These are phyloP conservation scores for Termitomyces sp. DNA, from an alignment of 768 basidiomycete genomes.

Conservation along the genomic window DNA sequence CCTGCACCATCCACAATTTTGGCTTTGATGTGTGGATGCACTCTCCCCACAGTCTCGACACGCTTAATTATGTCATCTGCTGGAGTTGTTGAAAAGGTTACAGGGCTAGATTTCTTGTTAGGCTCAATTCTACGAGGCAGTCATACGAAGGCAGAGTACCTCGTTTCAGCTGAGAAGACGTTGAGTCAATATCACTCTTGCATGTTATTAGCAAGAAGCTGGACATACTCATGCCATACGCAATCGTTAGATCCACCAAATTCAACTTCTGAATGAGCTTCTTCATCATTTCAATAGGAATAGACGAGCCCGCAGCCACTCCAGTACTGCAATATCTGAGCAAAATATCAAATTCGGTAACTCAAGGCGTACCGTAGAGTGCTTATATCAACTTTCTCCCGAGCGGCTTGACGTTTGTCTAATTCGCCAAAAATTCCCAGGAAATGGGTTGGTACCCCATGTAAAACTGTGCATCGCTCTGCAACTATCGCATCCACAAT, in stretches of 20 bases:
- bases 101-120: slow-evolving; percentile 44
- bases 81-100: slow-evolving; percentile 75
- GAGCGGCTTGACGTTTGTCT: slow-evolving; percentile 40
- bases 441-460: slow-evolving; percentile 86
- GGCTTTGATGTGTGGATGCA: slow-evolving; percentile 73
- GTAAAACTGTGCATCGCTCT: slow-evolving; percentile 72
- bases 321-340: slow-evolving; percentile 45
- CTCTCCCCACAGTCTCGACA: slow-evolving; percentile 75
- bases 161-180: slow-evolving; percentile 59
- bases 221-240: slow-evolving; percentile 82
- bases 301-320: slow-evolving; percentile 73
- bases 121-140: background rate
- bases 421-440: slow-evolving; percentile 68
- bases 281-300: slow-evolving; percentile 79
- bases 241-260: slow-evolving; percentile 64
- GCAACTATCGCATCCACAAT: slow-evolving; percentile 66
- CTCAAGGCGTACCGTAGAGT: slow-evolving; percentile 44
- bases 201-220: background rate
- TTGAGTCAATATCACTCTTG: background rate
- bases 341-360: background rate
- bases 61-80: slow-evolving; percentile 67
- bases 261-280: slow-evolving; percentile 63
- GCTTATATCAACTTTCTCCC: slow-evolving; percentile 41
- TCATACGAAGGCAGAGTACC: slow-evolving; percentile 26
- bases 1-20: slow-evolving; percentile 59